Evolutionary conservation across 2,329 filamentous ascomycete genomes (phyloP), one percentile per base, ranked within the genome.

Genomic region (Aspergillus sergii): DNA sequence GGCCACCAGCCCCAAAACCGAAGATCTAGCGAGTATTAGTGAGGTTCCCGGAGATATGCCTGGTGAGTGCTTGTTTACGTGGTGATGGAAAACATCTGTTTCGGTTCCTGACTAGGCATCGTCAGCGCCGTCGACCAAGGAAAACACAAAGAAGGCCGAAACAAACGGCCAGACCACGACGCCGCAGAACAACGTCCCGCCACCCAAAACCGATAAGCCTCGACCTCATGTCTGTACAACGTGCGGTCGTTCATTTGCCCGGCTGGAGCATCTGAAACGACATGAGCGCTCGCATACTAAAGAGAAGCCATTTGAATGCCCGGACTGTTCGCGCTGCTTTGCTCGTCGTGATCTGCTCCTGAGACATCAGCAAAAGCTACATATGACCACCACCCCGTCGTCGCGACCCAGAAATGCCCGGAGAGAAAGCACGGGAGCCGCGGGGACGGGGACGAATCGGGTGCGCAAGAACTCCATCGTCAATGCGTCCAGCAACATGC

Each of bases 271-370:
- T 78, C 83, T 99, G 69, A 99, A 99, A 82, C 91, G 95, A 65
- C 95, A 99, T 79, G 95, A 98, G 81, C 88, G 95, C 66, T 97
- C 93, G n/a, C 94, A 97, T 77, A 97, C 94, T 51, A 97, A 99
- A 78, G 94, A 99, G 81, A 99, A 99, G 83, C 95, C 95, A 1
- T 99, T 99, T 72, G 93, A 97, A 79, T 99, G 95, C 73, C 92
- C 93, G 32, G 93, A 98, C 78, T 99, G 95, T 79, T 87, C 92
- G 43, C 84, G 95, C 80, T 98, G 95, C 81, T 99, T 99, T 80
- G 95, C 95, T 64, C 89, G 95, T 65, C 89, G 95, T 69, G 95
- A 99, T 79, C 81, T 99, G 69, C 85, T 99, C 60, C 83, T 99
- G 69, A 89, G 95, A 64, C 95, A 99, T 80, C 95, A 99, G 84